Evolutionary conservation across 768 basidiomycete genomes (phyloP).

Genomic region (Dendrothele bispora): DNA sequence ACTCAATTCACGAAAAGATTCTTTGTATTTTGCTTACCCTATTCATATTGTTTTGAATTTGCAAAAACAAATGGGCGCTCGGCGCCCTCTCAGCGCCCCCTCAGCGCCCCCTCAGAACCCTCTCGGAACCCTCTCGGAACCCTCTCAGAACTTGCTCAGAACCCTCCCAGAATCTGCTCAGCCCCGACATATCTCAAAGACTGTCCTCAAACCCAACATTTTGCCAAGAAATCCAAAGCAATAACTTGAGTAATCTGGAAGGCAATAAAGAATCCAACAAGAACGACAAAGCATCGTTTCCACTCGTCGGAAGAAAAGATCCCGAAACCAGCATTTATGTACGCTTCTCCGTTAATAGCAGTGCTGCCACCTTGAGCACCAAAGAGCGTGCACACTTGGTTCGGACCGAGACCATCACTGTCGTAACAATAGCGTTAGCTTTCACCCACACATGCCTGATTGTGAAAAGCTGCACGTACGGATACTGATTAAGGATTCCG

Average conservation of each 20-base stretch:
- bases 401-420: slow-evolving; percentile 53
- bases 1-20: too few species aligned
- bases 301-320: slow-evolving; percentile 54
- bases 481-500: slow-evolving; percentile 55
- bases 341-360: slow-evolving; percentile 56
- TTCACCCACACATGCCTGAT: too few species aligned
- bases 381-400: slow-evolving; percentile 78
- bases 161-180: too few species aligned
- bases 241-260: slow-evolving; percentile 73
- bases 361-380: slow-evolving; percentile 61
- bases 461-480: slow-evolving; percentile 39
- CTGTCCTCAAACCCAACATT: too few species aligned
- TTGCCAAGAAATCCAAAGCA: slow-evolving; percentile 65
- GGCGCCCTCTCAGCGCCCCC: too few species aligned
- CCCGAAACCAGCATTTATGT: slow-evolving; percentile 58
- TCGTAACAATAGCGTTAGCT: slow-evolving; percentile 23
- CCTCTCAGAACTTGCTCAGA: too few species aligned
- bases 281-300: slow-evolving; percentile 68
- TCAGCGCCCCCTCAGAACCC: too few species aligned
- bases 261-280: slow-evolving; percentile 66
- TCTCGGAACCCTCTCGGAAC: too few species aligned
- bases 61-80: too few species aligned
- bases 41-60: too few species aligned
- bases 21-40: too few species aligned
- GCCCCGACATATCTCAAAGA: too few species aligned